These are phyloP conservation scores for Silene uniflora DNA, from an alignment of 148 eudicot genomes.

Conservation along the genomic window DNA sequence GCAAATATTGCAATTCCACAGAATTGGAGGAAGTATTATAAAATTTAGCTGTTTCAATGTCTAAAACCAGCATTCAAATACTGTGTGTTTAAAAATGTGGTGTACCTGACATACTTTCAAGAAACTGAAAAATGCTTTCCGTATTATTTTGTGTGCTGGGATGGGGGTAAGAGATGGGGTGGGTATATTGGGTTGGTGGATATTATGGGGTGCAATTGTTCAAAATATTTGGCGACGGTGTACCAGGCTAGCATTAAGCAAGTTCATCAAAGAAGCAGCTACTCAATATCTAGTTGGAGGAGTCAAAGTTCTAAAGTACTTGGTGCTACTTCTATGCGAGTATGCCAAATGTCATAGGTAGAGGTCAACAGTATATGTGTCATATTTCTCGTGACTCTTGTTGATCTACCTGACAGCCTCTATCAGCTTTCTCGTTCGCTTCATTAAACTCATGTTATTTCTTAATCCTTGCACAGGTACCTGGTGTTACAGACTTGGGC, in stretches of 20 bases:
- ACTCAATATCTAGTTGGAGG: constrained; percentile 5
- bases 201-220: too few species aligned
- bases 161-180: background rate
- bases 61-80: background rate
- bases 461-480: constrained; percentile 46
- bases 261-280: constrained; percentile 5
- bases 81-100: background rate
- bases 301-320: background rate
- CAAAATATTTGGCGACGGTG: too few species aligned
- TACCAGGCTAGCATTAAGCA: too few species aligned
- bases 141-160: background rate
- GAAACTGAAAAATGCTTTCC: background rate
- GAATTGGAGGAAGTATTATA: too few species aligned
- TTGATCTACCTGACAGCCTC: background rate
- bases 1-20: too few species aligned
- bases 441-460: background rate
- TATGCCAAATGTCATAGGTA: background rate
- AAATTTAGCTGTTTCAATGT: background rate
- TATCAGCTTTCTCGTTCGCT: background rate
- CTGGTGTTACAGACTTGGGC: constrained; percentile 83
- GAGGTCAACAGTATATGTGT: background rate
- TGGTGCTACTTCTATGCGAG: background rate
- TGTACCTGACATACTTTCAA: background rate
- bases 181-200: background rate
- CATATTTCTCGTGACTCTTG: background rate